Conservation (phyloP, 352 stramenopile genomes). For the Globisporangium alternatum region DNA sequence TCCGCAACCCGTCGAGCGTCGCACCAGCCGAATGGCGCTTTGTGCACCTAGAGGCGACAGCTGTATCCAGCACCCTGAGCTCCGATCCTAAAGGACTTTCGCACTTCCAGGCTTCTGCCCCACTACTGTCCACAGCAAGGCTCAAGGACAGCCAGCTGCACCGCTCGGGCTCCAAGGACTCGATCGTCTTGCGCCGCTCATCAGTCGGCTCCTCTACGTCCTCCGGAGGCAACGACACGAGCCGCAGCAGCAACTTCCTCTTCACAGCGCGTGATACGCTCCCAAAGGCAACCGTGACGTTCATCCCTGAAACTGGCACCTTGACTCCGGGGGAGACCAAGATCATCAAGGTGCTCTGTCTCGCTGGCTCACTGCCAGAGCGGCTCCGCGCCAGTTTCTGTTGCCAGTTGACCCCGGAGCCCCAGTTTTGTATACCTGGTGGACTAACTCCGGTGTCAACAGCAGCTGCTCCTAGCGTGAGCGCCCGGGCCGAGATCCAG, state of each 20-base stretch:
- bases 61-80: background rate
- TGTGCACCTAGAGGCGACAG: conserved; percentile 34
- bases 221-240: conserved; percentile 35
- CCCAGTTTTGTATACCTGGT: conserved; percentile 16
- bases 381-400: conserved; percentile 52
- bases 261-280: conserved; percentile 43
- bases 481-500: conserved; percentile 73
- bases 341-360: conserved; percentile 40
- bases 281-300: conserved; percentile 44
- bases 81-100: background rate
- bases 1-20: conserved; percentile 30
- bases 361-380: conserved; percentile 55
- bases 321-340: conserved; percentile 39
- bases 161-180: conserved; percentile 51
- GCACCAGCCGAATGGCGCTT: conserved; percentile 42
- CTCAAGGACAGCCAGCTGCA: conserved; percentile 18
- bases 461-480: conserved; percentile 23
- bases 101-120: background rate
- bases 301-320: conserved; percentile 41
- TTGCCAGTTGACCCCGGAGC: conserved; percentile 35
- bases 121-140: background rate
- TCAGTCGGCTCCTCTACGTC: conserved; percentile 30
- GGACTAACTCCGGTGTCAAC: background rate
- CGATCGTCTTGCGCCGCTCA: conserved; percentile 42
- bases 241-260: conserved; percentile 27